These are phyloP conservation scores for Cudoniella acicularis DNA, from an alignment of 495 filamentous ascomycete species.

Conservation along the genomic window DNA sequence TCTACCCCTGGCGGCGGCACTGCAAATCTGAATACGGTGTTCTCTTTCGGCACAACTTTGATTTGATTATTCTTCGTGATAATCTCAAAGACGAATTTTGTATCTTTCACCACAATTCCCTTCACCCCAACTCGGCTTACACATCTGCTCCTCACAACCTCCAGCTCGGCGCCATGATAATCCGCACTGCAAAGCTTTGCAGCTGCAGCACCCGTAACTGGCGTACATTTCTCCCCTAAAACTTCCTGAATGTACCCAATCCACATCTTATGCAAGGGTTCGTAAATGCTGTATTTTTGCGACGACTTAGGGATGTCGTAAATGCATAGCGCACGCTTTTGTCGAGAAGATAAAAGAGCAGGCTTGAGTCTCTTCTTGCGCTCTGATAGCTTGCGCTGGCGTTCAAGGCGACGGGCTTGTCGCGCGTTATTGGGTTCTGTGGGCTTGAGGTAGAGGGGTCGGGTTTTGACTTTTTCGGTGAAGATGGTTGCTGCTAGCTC, in stretches of 20 bases:
- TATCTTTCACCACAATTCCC: slow-evolving; percentile 87
- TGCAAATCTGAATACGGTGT: slow-evolving; percentile 77
- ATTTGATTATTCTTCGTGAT: slow-evolving; percentile 66
- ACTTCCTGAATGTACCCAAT: slow-evolving; percentile 76
- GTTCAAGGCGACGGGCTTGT: slow-evolving; percentile 52
- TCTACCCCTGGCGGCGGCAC: slow-evolving; percentile 39
- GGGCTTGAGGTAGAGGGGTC: slow-evolving; percentile 75
- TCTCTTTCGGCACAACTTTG: slow-evolving; percentile 80
- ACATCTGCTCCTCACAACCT: slow-evolving; percentile 79
- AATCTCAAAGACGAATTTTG: slow-evolving; percentile 80
- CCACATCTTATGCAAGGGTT: slow-evolving; percentile 76
- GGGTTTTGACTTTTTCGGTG: slow-evolving; percentile 75
- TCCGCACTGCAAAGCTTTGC: slow-evolving; percentile 77
- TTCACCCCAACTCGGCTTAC: slow-evolving; percentile 74
- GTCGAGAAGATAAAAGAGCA: slow-evolving; percentile 71
- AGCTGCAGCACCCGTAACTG: slow-evolving; percentile 45
- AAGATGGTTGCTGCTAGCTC: slow-evolving; percentile 65
- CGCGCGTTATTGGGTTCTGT: slow-evolving; percentile 54
- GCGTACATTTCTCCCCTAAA: slow-evolving; percentile 37
- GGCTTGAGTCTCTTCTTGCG: slow-evolving; percentile 61
- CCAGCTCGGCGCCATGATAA: slow-evolving; percentile 81
- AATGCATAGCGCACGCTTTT: slow-evolving; percentile 69
- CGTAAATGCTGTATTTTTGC: slow-evolving; percentile 72
- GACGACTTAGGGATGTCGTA: slow-evolving; percentile 67
- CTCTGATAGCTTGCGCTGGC: slow-evolving; percentile 47